These are phyloP conservation scores for Ceratobasidium sp. DNA, from an alignment of 1,284 basidiomycete genomes.

Conservation along the genomic window DNA sequence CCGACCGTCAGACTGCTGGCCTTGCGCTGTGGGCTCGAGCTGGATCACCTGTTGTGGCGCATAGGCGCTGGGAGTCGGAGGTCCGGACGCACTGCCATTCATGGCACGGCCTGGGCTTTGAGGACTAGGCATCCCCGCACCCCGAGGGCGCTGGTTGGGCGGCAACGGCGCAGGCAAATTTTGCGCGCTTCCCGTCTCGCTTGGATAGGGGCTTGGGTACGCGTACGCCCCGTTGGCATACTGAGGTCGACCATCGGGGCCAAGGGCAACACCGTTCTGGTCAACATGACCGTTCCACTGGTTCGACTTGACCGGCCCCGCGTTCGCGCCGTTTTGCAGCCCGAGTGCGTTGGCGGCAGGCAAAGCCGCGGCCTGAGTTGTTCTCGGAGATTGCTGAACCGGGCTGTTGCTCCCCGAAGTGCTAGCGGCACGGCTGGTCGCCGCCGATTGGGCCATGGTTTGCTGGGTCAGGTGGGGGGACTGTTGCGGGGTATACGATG, in stretches of 20 bases:
- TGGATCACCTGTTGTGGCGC: constrained; percentile 42
- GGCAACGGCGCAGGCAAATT: constrained; percentile 19
- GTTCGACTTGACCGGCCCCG: constrained; percentile 6
- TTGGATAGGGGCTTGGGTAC: constrained; percentile 38
- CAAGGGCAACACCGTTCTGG: constrained; percentile 25
- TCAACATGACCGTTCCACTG: constrained; percentile 35
- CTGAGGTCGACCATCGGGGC: constrained; percentile 36
- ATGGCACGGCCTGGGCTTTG: constrained; percentile 36
- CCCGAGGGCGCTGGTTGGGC: constrained; percentile 27
- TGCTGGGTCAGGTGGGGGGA: constrained; percentile 22
- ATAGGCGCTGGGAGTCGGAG: constrained; percentile 39
- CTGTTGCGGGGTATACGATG: constrained; percentile 20
- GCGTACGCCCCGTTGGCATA: constrained; percentile 39
- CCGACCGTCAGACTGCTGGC: constrained; percentile 24
- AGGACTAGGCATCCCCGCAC: constrained; percentile 38
- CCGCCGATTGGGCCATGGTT: constrained; percentile 32
- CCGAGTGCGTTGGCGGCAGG: constrained; percentile 34
- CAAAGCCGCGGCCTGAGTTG: constrained; percentile 13
- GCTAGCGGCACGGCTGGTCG: constrained; percentile 32
- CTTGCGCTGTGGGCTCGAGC: constrained; percentile 14
- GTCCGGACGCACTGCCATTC: constrained; percentile 25
- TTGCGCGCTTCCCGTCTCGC: constrained; percentile 29
- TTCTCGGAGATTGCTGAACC: constrained; percentile 32
- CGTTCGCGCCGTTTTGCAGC: constrained; percentile 23
- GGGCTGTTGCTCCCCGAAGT: constrained; percentile 41